Evolutionary conservation across 495 filamentous ascomycete genomes (phyloP), one percentile per base, ranked within the genome.

Genomic region (Venustampulla echinocandica): DNA sequence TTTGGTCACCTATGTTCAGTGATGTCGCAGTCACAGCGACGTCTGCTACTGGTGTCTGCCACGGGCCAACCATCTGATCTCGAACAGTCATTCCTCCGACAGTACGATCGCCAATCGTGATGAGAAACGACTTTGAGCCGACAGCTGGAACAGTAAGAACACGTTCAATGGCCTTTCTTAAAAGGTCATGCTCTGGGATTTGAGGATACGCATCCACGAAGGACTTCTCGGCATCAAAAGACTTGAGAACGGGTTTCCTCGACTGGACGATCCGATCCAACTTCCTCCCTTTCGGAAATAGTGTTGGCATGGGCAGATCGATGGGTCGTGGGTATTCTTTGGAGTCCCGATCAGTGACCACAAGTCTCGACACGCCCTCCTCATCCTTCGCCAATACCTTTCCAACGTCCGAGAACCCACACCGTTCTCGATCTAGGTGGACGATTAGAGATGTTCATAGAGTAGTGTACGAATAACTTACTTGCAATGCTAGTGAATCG

Each of bases 61-160:
- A 97, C 23, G 82, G 85, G 7, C 92, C 92, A 52, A 95, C 90
- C 82, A 97, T 90, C 61, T 97, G 92, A 62, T 96, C 92, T 50
- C 87, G 76, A 15, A 83, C 80, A 19, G 85, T 87, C 25, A 96
- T 76, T 37, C 92, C 92, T 46, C 88, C 88, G 33, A 96, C 92
- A 33, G 83, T 86, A 10, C 93, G 78, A 57, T 97, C 92, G 28
- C 83, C 88, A 57, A 97, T 98, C 2, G 92, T 96, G 56, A 98
- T 96, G 10, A 98, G 73, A 71, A 97, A 98, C 6, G 83, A 88
- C 67, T 97, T 97, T 13, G 89, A 95, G 7, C 87, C 92, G 17
- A 97, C 92, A 18, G 87, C 73, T 10, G 92, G 92, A 38, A 98
- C 72, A 41, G 74, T 76, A 36, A 98, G 77, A 1, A 97, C 86